Evolutionary conservation across 495 filamentous ascomycete species (phyloP), one percentile per base, ranked within the genome.

Genomic region (Daldinia decipiens): DNA sequence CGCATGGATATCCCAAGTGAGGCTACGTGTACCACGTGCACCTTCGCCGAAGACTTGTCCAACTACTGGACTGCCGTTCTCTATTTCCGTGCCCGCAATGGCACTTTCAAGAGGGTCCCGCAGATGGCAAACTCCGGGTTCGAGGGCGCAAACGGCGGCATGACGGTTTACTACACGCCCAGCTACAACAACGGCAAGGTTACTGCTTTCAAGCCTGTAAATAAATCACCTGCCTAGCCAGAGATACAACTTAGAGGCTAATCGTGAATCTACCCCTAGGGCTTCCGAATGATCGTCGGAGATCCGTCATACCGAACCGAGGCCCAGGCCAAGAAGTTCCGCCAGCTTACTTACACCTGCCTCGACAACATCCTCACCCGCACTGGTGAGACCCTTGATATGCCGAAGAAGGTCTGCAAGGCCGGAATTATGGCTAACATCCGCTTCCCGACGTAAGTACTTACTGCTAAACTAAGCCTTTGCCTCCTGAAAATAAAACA

Each of bases 221-320:
- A 70, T 73, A 38, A n/a, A 7, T 5, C 38, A 0, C 26, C 7
- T 8, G 0, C 11, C 5, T 1, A 13, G 1, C 19, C 15, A 26
- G 34, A 6, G 15, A n/a, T 34, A n/a, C 5, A 8, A 24, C 12
- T 3, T 6, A 40, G 15, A 21, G 40, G 52, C 56, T 69, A 39
- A 68, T 36, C 12, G 17, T 4, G n/a, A 55, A 26, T 12, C 27
- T 54, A 45, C 58, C 13, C 6, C 1, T 45, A 79, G 79, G 82
- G 82, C 38, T 82, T 82, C 77, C 77, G 79, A 13, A 82, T 81
- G 79, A 73, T 81, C 29, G 77, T 78, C 50, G 80, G 79, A 27
- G 70, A 82, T 67, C 78, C 80, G 21, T 62, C 21, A 3, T 75
- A 77, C 65, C 74, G 79, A 32, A 71, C 68, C 0, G 59, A 74